Conservation (phyloP, 768 basidiomycete species). For the Lentinula boryana region DNA sequence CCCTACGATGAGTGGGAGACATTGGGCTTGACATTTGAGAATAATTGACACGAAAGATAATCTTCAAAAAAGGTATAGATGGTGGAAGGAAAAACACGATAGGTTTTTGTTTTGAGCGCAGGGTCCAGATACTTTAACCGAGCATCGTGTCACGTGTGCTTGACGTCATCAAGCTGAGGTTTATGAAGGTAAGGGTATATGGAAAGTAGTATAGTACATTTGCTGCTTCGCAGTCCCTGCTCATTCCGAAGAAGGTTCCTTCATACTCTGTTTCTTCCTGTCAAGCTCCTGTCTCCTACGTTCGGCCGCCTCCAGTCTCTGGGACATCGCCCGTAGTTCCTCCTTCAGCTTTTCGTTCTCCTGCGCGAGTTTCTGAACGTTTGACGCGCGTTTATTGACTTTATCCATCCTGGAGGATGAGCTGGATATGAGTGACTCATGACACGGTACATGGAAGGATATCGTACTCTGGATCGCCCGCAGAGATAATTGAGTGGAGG, state of each 20-base stretch:
- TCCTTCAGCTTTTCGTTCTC: conserved; percentile 78
- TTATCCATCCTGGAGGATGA: conserved; percentile 33
- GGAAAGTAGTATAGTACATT: not conserved
- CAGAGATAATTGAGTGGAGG: conserved; percentile 26
- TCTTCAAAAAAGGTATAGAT: not conserved
- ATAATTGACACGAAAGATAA: not conserved
- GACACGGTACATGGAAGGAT: conserved; percentile 3
- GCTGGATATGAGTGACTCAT: conserved; percentile 13
- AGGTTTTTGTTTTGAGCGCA: not conserved
- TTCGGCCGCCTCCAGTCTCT: conserved; percentile 70
- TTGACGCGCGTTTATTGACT: conserved; percentile 68
- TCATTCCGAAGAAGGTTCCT: conserved; percentile 20
- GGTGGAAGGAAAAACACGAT: not conserved
- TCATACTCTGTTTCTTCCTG: conserved; percentile 26
- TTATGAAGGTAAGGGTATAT: not conserved
- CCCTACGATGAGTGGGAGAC: conserved; percentile 31
- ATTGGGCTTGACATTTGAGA: not conserved
- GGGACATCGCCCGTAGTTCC: conserved; percentile 70
- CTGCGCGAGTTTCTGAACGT: conserved; percentile 68
- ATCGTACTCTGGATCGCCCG: conserved; percentile 6
- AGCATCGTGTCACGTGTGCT: not conserved
- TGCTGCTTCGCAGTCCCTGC: not conserved
- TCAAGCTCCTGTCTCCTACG: conserved; percentile 46
- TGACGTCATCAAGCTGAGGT: not conserved
- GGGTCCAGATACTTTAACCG: not conserved